Conservation (phyloP, 495 filamentous ascomycete species). For the Penicillium mononematosum region DNA sequence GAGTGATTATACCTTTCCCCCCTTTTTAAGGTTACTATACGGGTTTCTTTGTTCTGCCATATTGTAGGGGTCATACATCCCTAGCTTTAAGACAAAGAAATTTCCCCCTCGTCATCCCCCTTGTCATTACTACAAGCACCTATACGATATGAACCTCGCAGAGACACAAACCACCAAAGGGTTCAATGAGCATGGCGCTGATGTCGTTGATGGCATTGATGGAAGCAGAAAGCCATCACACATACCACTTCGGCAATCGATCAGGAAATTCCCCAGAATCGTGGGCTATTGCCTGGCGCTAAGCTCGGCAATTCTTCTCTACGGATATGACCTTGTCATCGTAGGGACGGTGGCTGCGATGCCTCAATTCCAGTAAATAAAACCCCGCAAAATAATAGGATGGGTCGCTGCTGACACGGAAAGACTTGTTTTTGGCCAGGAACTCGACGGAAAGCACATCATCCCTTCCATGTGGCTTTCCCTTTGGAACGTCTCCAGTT, state of each 20-base stretch:
- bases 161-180: not conserved
- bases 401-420: not conserved
- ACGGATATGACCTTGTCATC: constrained; percentile 51
- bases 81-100: not conserved
- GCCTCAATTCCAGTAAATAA: constrained; percentile 40
- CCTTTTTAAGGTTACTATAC: not conserved
- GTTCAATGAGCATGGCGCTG: constrained; percentile 1
- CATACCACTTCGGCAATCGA: constrained; percentile 21
- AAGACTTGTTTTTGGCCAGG: constrained; percentile 38
- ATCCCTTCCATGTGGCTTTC: constrained; percentile 49
- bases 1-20: constrained; percentile 5
- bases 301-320: constrained; percentile 41
- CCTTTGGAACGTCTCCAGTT: constrained; percentile 42
- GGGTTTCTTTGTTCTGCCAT: constrained; percentile 4
- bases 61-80: not conserved
- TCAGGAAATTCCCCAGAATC: constrained; percentile 26
- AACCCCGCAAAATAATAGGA: not conserved
- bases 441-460: constrained; percentile 36
- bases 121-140: not conserved
- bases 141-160: not conserved
- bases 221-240: not conserved
- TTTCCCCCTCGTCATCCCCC: not conserved
- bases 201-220: not conserved
- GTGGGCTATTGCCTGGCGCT: constrained; percentile 32
- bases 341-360: constrained; percentile 48